Base-by-base conservation (phyloP, 805 yeast species). In the Candida boleticola region DNA sequence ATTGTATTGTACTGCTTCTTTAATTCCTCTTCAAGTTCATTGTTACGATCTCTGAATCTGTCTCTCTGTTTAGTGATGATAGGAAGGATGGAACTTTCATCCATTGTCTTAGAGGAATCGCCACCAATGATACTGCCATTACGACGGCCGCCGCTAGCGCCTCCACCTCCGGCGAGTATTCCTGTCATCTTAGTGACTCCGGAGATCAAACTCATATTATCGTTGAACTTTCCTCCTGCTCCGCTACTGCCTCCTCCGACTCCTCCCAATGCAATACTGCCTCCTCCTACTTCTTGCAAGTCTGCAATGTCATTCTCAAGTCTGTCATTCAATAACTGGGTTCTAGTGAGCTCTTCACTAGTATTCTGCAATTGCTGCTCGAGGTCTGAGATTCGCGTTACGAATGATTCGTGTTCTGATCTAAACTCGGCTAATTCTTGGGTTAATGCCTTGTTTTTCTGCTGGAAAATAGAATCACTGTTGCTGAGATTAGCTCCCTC, bases 31-130 rank as follows among this genome's bases (percentile, higher is more conserved):
- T 92, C 98, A 41, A 93, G 73, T 57, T 88, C 96, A 43, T 77
- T 78, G 54, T 85, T 88, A 41, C 89, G 76, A n/a, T 79, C 76
- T 53, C 95, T 81, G 71, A 90, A 89, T 48, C 99, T 72, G 61
- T 92, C 99, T 60, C 99, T 80, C 66, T 92, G 99, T 57, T 92
- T 90, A 11, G 97, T 89, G 22, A 93, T 80, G 40, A 92, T 89
- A 1, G 95, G 95, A 39, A 92, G 63, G 22, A 90, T 79, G 3
- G 81, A 75, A 10, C 71, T 55, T 40, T 76, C 79, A 31, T 57
- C 63, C 9, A 48, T 49, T 7, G 51, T 50, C 9, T 45, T 53
- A 13, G 48, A 46, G 1, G 80, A 76, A 9, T 25, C 38, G 10
- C 16, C 26, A 17, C 40, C 39, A 21, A 36, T 35, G 10, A 43